Conservation (phyloP, 169 alveolate species). For the Plasmodium gallinaceum region DNA sequence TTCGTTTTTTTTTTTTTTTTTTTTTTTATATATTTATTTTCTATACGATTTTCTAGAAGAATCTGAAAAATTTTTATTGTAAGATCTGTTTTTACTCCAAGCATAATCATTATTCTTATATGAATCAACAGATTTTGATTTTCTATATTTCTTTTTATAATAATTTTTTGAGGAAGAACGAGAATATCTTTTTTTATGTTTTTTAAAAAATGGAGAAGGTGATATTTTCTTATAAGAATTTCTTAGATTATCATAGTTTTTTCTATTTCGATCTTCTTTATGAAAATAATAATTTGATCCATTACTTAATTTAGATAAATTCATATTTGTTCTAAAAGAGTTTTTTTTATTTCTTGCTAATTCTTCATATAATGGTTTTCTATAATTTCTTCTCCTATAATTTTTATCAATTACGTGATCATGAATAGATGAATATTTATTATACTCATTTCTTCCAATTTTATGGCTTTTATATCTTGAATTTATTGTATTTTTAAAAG, state of each 20-base stretch:
- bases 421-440: constrained; percentile 47
- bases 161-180: constrained; percentile 36
- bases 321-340: constrained; percentile 24
- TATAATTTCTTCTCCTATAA: constrained; percentile 21
- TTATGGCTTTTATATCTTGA: constrained; percentile 29
- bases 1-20: no score
- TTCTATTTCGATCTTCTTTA: constrained; percentile 41
- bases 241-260: constrained; percentile 24
- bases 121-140: constrained; percentile 37
- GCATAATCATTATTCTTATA: constrained; percentile 10
- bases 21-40: neutral
- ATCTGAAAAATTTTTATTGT: constrained; percentile 18
- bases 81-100: constrained; percentile 11
- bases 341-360: constrained; percentile 14
- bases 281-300: constrained; percentile 12
- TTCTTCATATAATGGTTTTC: constrained; percentile 52
- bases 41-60: constrained; percentile 7
- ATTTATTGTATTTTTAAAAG: constrained; percentile 26
- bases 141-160: constrained; percentile 40
- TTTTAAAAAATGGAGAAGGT: constrained; percentile 31
- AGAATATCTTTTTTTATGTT: constrained; percentile 57
- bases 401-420: constrained; percentile 45
- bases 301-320: neutral
- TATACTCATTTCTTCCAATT: constrained; percentile 32
- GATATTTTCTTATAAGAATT: constrained; percentile 7